phyloP scores from a whole-genome alignment of 2,329 filamentous ascomycete genomes.

The Xylaria arbuscula region DNA sequence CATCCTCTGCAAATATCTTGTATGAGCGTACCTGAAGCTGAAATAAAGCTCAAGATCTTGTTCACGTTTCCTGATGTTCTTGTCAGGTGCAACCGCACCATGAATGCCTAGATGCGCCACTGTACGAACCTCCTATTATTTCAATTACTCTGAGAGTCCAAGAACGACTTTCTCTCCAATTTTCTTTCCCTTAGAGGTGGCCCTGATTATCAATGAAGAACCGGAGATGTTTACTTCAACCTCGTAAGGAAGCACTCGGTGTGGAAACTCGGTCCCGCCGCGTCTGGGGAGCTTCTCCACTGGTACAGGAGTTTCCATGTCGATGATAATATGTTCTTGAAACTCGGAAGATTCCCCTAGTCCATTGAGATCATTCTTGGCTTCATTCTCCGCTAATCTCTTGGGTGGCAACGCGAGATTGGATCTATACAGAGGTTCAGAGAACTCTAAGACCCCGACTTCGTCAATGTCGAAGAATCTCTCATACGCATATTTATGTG shows the following conservation, averaged over 20 bases:
- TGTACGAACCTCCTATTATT: background rate
- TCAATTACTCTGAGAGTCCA: background rate
- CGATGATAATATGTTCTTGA: conserved; percentile 12
- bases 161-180: conserved; percentile 22
- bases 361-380: background rate
- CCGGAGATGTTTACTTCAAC: conserved; percentile 32
- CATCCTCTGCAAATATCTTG: background rate
- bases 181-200: conserved; percentile 2
- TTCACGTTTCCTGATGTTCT: background rate
- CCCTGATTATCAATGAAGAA: conserved; percentile 20
- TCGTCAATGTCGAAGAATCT: conserved; percentile 21
- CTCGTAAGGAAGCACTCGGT: conserved; percentile 15
- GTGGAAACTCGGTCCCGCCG: background rate
- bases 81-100: too few relatives aligned
- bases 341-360: background rate
- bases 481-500: conserved; percentile 16
- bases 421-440: conserved; percentile 24
- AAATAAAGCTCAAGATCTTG: background rate
- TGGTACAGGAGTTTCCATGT: conserved; percentile 29
- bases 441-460: conserved; percentile 25
- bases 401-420: background rate
- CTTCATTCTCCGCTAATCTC: conserved; percentile 21
- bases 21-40: background rate
- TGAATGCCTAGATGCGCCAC: background rate
- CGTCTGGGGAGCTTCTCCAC: conserved; percentile 22